Evolutionary conservation across 163 green algal species (phyloP), one percentile per base, ranked within the genome.

Genomic region (Prototheca cutis): DNA sequence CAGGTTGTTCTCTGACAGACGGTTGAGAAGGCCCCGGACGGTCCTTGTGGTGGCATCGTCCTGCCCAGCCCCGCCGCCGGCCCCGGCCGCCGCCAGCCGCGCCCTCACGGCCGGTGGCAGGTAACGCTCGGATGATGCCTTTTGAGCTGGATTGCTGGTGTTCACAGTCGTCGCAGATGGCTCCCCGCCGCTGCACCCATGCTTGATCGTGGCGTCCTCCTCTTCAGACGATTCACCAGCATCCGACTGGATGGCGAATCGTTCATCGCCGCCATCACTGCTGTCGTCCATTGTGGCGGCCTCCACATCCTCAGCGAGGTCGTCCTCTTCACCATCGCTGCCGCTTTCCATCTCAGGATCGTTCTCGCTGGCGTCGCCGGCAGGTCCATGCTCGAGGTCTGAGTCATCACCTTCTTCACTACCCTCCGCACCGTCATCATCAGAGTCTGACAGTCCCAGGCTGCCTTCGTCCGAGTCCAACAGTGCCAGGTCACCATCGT

Each of bases 1-100:
- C 30, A 94, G 59, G 74, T 90, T 94, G 42, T 69, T 53, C 57
- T 90, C 83, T 1, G 81, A 76, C 58, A 94, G 65, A 51, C 82
- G 67, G 67, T 91, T 91, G 29, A 91, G 73, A 48, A 90, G 71
- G 15, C 84, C 84, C n/a, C 77, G 79, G 29, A 90, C 68, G 4
- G 75, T 67, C 17, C 77, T 59, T 51, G 75, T 59, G 48, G 87
- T 32, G 2, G 24, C 15, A 18, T 23, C 15, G 15, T 36, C 52
- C 17, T 42, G 13, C 28, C 28, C 29, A 2, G 45, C 42, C 23
- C 55, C 63, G 6, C 40, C 25, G 60, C 62, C 6, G 65, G 63
- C 30, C 59, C 65, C 28, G 66, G 15, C 42, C 70, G 30, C 28
- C 31, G 25, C 30, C 45, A 1, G 40, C 27, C n/a, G 52, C 2